Conservation (phyloP, 208 protist species). For the Trypanosoma platydactyli region DNA sequence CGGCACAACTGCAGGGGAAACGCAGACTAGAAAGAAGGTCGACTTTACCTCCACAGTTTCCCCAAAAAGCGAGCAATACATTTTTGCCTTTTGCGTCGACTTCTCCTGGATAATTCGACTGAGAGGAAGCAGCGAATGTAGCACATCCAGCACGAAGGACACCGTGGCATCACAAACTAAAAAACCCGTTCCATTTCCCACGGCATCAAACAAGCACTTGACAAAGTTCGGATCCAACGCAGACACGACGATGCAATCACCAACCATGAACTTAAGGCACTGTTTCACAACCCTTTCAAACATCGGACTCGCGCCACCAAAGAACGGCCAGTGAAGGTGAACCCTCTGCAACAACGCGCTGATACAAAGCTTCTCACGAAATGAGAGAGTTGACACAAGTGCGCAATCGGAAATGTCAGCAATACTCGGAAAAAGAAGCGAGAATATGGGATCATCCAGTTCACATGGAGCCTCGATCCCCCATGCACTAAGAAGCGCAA, state of each 20-base stretch:
- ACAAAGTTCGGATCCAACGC: conserved; percentile 34
- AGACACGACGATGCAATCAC: conserved; percentile 56
- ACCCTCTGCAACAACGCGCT: conserved; percentile 35
- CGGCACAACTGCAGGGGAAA: conserved; percentile 34
- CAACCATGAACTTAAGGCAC: conserved; percentile 47
- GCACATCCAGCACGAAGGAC: conserved; percentile 21
- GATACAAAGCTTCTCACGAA: conserved; percentile 36
- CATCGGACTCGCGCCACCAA: conserved; percentile 50
- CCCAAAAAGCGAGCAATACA: conserved; percentile 31
- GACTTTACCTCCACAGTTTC: conserved; percentile 49
- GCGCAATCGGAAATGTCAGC: conserved; percentile 29
- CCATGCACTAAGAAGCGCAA: conserved; percentile 27
- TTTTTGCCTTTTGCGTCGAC: neutral
- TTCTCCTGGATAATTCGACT: conserved; percentile 14
- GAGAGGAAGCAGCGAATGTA: conserved; percentile 37
- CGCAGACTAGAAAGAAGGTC: conserved; percentile 61
- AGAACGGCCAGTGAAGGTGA: conserved; percentile 55
- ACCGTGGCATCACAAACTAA: conserved; percentile 65
- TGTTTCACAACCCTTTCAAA: conserved; percentile 50
- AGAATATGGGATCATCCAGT: conserved; percentile 27
- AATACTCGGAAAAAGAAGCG: conserved; percentile 56
- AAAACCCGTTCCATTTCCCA: conserved; percentile 59
- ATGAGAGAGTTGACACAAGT: conserved; percentile 37
- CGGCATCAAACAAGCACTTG: conserved; percentile 50
- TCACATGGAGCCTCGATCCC: conserved; percentile 25